Conservation (phyloP, 2,329 filamentous ascomycete genomes). For the Zymoseptoria passerinii region DNA sequence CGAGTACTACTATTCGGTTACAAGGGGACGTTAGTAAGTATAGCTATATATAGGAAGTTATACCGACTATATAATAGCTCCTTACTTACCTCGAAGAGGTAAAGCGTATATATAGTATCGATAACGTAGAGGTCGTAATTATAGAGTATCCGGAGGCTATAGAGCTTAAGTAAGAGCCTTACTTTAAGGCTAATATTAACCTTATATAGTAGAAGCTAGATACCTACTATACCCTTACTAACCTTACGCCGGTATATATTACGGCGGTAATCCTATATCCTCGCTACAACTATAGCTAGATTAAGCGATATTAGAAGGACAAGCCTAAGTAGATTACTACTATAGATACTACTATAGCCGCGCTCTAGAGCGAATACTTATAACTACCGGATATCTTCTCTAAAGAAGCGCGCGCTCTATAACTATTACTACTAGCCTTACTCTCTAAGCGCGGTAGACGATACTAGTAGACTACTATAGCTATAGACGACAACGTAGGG, state of each 20-base stretch:
- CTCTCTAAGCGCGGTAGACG: background rate
- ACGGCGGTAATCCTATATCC: conserved; percentile 2
- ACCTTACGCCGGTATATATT: background rate
- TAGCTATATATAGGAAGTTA: background rate
- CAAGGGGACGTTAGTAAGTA: background rate
- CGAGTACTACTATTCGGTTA: background rate
- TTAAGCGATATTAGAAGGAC: background rate
- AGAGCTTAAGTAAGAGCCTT: background rate
- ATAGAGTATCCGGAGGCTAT: background rate
- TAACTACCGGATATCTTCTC: background rate
- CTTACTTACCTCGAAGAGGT: background rate
- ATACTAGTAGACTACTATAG: background rate
- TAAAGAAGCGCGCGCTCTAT: background rate
- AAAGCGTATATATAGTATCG: background rate
- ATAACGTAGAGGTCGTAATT: background rate
- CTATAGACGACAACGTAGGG: background rate
- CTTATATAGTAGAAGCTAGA: conserved; percentile 2
- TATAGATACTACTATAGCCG: background rate
- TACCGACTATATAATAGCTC: background rate
- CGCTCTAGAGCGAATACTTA: background rate
- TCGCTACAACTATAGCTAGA: conserved; percentile 1
- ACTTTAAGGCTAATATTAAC: conserved; percentile 3
- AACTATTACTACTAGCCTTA: background rate
- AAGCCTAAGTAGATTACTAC: background rate
- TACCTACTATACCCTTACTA: background rate